These are phyloP conservation scores for Chaetomium fimeti DNA, from an alignment of 495 filamentous ascomycete species.

Conservation along the genomic window DNA sequence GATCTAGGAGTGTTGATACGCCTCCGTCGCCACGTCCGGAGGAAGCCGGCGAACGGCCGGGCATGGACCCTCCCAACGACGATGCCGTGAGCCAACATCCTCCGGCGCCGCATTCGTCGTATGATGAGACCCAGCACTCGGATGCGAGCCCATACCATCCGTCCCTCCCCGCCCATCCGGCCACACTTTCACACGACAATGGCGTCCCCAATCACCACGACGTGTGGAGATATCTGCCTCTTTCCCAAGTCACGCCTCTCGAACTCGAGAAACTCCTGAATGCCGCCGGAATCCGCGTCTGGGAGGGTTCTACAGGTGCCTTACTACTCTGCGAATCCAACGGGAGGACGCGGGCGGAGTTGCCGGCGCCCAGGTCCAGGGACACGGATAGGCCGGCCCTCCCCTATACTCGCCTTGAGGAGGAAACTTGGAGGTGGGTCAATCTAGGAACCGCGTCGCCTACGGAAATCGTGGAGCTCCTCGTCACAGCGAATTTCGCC, in stretches of 20 bases:
- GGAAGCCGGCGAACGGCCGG: neutral
- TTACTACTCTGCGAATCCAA: neutral
- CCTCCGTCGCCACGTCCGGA: neutral
- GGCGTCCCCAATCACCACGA: neutral
- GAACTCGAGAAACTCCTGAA: neutral
- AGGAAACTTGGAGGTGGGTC: neutral
- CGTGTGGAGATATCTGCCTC: neutral
- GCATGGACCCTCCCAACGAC: neutral
- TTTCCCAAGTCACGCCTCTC: neutral
- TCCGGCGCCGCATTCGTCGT: neutral
- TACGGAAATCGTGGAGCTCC: neutral
- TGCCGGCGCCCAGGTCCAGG: neutral
- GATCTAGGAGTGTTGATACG: neutral
- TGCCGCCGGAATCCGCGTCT: neutral
- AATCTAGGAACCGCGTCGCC: neutral
- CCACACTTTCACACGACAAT: neutral
- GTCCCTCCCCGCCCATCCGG: neutral
- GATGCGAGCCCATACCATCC: neutral
- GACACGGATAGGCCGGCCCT: neutral
- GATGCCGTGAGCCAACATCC: neutral
- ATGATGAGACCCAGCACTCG: neutral
- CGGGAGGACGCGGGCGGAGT: neutral
- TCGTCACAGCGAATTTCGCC: neutral
- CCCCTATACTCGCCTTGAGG: neutral
- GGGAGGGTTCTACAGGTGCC: neutral